phyloP scores from a whole-genome alignment of 1,284 basidiomycete genomes.

The Rhodotorula glutinis region DNA sequence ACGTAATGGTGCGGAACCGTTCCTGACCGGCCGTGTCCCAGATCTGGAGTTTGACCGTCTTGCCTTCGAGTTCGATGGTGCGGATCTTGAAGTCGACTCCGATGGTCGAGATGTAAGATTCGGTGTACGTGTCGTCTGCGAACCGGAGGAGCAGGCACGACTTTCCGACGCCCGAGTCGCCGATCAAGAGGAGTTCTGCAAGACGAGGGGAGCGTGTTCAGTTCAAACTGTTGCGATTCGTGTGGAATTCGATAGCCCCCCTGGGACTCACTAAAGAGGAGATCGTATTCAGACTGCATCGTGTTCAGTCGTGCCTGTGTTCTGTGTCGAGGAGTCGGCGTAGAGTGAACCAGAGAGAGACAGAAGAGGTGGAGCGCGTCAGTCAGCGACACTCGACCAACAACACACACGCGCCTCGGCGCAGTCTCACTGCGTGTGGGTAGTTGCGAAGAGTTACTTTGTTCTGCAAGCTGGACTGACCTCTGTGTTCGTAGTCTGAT shows the following conservation, averaged over 20 bases:
- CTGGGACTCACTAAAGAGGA: conserved; percentile 67
- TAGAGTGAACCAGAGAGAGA: no score
- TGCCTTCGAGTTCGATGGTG: conserved; percentile 98
- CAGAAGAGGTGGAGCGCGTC: no score
- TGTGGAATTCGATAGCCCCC: no score
- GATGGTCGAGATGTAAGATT: conserved; percentile 52
- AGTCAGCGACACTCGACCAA: no score
- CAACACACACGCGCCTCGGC: no score
- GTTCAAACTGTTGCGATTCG: no score
- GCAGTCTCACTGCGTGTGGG: no score
- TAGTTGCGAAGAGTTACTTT: no score
- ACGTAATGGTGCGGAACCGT: conserved; percentile 95
- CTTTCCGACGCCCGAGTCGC: conserved; percentile 93
- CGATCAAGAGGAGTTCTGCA: conserved; percentile 61
- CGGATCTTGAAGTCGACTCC: conserved; percentile 97
- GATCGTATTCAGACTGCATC: conserved; percentile 78
- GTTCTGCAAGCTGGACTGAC: no score
- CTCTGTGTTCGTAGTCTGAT: no score
- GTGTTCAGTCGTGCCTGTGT: neutral
- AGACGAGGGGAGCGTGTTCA: no score
- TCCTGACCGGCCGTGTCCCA: conserved; percentile 99
- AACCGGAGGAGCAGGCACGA: conserved; percentile 53
- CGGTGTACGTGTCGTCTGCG: conserved; percentile 54
- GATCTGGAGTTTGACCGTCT: conserved; percentile 99
- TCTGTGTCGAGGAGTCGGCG: no score